Conservation (phyloP, 148 eudicot genomes). For the Camellia granthamiana region DNA sequence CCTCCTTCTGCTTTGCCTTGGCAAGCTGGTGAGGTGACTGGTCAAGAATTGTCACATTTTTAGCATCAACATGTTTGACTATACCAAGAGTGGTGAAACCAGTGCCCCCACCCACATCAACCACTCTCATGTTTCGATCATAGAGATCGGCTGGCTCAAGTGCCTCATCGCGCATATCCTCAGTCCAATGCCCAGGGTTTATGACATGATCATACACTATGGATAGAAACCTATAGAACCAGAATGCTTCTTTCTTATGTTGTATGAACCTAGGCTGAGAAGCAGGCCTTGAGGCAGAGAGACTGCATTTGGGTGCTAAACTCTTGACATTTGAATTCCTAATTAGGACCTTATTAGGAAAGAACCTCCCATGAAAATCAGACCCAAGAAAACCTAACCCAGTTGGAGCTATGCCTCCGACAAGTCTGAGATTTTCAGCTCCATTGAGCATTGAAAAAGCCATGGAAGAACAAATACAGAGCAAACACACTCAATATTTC, state of each 20-base stretch:
- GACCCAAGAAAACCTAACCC: constrained; percentile 43
- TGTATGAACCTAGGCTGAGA: constrained; percentile 93
- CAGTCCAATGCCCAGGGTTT: constrained; percentile 88
- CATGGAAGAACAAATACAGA: constrained; percentile 29
- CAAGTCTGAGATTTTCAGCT: constrained; percentile 42
- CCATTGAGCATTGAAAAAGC: constrained; percentile 68
- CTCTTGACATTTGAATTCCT: constrained; percentile 26
- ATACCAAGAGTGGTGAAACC: constrained; percentile 84
- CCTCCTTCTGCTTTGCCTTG: constrained; percentile 73
- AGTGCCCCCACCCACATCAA: constrained; percentile 93
- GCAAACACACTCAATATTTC: neutral
- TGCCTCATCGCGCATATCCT: constrained; percentile 86
- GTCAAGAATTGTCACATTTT: constrained; percentile 88
- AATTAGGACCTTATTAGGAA: constrained; percentile 30
- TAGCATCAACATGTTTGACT: constrained; percentile 83
- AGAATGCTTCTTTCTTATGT: constrained; percentile 84
- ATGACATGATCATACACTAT: constrained; percentile 74
- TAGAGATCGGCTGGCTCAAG: constrained; percentile 75
- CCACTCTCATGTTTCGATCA: constrained; percentile 53
- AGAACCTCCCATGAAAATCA: constrained; percentile 35
- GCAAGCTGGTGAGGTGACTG: constrained; percentile 95
- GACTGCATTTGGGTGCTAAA: constrained; percentile 54
- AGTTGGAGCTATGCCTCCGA: constrained; percentile 28
- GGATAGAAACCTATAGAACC: constrained; percentile 84
- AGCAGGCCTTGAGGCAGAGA: constrained; percentile 67